These are phyloP conservation scores for Firmiana major DNA, from an alignment of 345 rosid species.

Conservation along the genomic window DNA sequence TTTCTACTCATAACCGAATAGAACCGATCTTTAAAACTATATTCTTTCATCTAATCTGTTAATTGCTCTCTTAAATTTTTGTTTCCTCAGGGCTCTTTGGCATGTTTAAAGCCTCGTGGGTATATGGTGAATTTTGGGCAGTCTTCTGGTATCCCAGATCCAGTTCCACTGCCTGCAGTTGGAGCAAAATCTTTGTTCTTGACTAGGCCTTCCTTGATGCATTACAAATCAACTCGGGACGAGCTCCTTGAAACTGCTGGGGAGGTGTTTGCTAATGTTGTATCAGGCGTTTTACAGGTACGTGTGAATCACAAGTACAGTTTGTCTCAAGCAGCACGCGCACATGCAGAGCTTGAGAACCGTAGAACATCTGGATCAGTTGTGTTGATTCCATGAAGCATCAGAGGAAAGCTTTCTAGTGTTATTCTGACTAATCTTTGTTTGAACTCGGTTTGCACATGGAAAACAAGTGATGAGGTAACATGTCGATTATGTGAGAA, in stretches of 20 bases:
- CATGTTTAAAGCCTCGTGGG: constrained; percentile 68
- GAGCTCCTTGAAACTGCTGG: constrained; percentile 74
- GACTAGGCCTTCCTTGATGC: constrained; percentile 78
- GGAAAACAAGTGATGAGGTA: too few species aligned
- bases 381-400: constrained; percentile 61
- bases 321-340: constrained; percentile 63
- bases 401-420: background rate
- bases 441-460: too few species aligned
- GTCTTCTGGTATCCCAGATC: constrained; percentile 79
- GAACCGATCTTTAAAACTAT: too few species aligned
- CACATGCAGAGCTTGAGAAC: constrained; percentile 73
- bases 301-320: constrained; percentile 76
- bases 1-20: too few species aligned
- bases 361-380: constrained; percentile 71
- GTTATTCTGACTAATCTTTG: too few species aligned
- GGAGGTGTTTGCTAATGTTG: constrained; percentile 58
- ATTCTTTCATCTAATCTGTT: background rate
- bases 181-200: constrained; percentile 70
- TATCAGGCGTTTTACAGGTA: constrained; percentile 57
- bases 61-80: background rate
- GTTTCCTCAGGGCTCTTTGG: constrained; percentile 66
- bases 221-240: constrained; percentile 58
- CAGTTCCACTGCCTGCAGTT: constrained; percentile 70
- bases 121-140: constrained; percentile 88
- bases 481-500: too few species aligned